phyloP scores from a whole-genome alignment of 1,284 basidiomycete species.

The Trametes polyzona region DNA sequence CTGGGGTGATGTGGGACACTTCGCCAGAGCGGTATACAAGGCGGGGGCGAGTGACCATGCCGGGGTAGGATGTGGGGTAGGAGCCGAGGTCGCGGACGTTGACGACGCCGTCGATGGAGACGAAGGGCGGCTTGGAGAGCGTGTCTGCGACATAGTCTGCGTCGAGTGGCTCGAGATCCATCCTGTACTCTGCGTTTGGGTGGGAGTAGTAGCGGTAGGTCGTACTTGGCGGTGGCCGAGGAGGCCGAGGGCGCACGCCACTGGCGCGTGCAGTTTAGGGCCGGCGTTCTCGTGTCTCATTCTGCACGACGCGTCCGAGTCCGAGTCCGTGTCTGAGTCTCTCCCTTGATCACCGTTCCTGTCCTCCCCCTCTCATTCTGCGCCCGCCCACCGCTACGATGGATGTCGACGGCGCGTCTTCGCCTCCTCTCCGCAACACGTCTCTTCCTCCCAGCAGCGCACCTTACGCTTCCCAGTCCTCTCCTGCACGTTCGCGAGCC shows the following conservation, averaged over 20 bases:
- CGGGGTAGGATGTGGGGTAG: conserved; percentile 52
- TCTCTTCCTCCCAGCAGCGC: conserved; percentile 74
- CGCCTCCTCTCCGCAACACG: conserved; percentile 42
- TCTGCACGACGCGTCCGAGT: conserved; percentile 30
- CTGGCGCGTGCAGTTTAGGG: conserved; percentile 42
- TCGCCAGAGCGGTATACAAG: conserved; percentile 71
- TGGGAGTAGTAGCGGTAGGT: neutral
- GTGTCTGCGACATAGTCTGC: conserved; percentile 61
- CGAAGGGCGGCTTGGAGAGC: conserved; percentile 69
- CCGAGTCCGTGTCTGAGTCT: conserved; percentile 6
- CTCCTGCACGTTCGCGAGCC: conserved; percentile 40
- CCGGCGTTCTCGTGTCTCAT: conserved; percentile 47
- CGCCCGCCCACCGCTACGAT: conserved; percentile 32
- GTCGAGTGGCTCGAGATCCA: conserved; percentile 63
- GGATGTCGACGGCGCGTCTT: conserved; percentile 48
- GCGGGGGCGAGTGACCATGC: conserved; percentile 56
- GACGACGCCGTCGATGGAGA: conserved; percentile 66
- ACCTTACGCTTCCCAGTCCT: conserved; percentile 52
- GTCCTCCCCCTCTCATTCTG: conserved; percentile 27
- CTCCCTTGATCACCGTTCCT: conserved; percentile 5
- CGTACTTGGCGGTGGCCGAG: neutral
- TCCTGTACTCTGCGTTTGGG: no score
- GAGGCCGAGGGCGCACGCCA: conserved; percentile 9
- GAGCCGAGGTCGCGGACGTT: conserved; percentile 74
- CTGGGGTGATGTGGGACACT: conserved; percentile 64